A percentile compares a stretch with the other conserved stretches of the same genome.
Evolutionary conservation across 2,329 filamentous ascomycete species (phyloP).

Genomic region (Arachnomyces sp.): DNA sequence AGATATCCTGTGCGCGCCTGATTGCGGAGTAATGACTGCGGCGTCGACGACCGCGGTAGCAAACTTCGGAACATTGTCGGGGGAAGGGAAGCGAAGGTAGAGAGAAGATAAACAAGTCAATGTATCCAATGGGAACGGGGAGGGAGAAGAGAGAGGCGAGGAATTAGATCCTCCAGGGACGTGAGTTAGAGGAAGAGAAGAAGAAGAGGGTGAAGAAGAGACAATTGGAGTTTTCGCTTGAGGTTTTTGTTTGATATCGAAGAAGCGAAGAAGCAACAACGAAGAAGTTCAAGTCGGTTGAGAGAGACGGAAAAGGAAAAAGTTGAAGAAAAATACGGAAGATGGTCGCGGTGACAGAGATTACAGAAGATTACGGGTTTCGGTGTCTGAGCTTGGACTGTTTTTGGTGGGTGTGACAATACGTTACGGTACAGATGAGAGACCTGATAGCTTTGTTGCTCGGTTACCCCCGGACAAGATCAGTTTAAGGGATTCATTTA

Average conservation of each 20-base stretch:
- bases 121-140: constrained; percentile 4
- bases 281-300: too few relatives aligned
- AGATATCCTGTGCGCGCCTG: constrained; percentile 27
- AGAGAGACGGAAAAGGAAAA: too few relatives aligned
- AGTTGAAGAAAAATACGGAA: too few relatives aligned
- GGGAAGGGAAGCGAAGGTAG: constrained; percentile 16
- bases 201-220: constrained; percentile 11
- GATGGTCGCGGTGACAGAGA: too few relatives aligned
- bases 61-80: constrained; percentile 45
- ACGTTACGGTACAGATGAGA: too few relatives aligned
- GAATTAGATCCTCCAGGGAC: constrained; percentile 18
- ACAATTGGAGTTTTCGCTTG: constrained; percentile 14
- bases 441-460: too few relatives aligned
- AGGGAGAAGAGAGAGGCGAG: constrained; percentile 19
- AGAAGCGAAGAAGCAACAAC: neutral
- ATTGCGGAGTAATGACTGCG: constrained; percentile 29
- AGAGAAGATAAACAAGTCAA: constrained; percentile 17
- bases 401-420: too few relatives aligned
- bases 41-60: constrained; percentile 42
- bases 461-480: too few relatives aligned
- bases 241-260: neutral
- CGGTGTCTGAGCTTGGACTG: too few relatives aligned
- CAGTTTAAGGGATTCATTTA: too few relatives aligned
- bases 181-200: constrained; percentile 5
- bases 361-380: too few relatives aligned